Evolutionary conservation across 768 basidiomycete genomes (phyloP).

Genomic region (Arthromyces matolae): DNA sequence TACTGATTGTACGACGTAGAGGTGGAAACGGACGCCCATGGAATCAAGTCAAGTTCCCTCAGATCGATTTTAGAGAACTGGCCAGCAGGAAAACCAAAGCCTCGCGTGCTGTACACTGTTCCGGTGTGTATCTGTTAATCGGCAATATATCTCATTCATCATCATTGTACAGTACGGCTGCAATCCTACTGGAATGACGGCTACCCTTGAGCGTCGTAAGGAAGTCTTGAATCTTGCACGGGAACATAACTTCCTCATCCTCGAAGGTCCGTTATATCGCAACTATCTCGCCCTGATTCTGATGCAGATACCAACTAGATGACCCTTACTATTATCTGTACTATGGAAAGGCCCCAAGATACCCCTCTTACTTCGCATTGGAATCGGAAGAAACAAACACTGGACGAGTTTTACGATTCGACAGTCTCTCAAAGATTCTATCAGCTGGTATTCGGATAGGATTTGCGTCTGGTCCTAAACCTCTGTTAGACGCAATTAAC

Average conservation of each 20-base stretch:
- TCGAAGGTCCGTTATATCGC: slow-evolving; percentile 57
- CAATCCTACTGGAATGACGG: slow-evolving; percentile 80
- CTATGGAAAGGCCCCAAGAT: slow-evolving; percentile 57
- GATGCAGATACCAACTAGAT: slow-evolving; percentile 35
- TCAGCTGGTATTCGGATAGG: slow-evolving; percentile 75
- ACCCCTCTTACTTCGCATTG: slow-evolving; percentile 75
- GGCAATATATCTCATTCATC: background rate
- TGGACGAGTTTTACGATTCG: slow-evolving; percentile 80
- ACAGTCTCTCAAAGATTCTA: slow-evolving; percentile 80
- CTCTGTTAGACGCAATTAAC: slow-evolving; percentile 63
- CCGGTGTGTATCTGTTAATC: slow-evolving; percentile 41
- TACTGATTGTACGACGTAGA: slow-evolving; percentile 33
- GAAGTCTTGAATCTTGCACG: slow-evolving; percentile 65
- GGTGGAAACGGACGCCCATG: slow-evolving; percentile 67
- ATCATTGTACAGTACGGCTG: slow-evolving; percentile 60
- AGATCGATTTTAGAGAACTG: slow-evolving; percentile 61
- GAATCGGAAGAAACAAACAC: slow-evolving; percentile 59
- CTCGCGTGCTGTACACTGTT: slow-evolving; percentile 76
- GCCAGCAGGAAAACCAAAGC: slow-evolving; percentile 64
- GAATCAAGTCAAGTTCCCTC: slow-evolving; percentile 56
- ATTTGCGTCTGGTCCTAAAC: slow-evolving; percentile 67
- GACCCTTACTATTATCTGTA: slow-evolving; percentile 78
- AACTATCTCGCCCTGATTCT: background rate
- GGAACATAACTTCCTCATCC: slow-evolving; percentile 70
- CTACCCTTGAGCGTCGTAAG: slow-evolving; percentile 60